Evolutionary conservation across 1,284 basidiomycete species (phyloP), one percentile per base, ranked within the genome.

Genomic region (Ganoderma resinaceum): DNA sequence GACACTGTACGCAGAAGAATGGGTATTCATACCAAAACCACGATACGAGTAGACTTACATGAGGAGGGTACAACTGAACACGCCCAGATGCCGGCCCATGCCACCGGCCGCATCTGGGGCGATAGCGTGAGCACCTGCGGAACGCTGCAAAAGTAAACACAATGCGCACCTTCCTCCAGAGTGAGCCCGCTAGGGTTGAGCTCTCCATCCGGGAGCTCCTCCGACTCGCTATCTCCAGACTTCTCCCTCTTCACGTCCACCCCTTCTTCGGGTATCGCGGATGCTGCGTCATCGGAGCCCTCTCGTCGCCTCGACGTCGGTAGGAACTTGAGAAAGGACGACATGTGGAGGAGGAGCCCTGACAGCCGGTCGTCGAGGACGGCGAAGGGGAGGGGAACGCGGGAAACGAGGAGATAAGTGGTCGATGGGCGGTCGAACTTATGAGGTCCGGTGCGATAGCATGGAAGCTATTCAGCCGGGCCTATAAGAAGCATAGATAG

Each of bases 1-100:
- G 37, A 88, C 82, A 40, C 84, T 85, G 72, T 2, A 20, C 16
- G 55, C 5, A 2, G 38, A 26, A 5, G 5, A 23, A 23, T 26
- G 14, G 12, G 23, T 3, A 31, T 12, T 8, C 31, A 37, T 9
- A 5, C 61, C n/a, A 23, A 33, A 14, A 1, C 8, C 18, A n/a
- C 8, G 18, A 3, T 40, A 14, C 14, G 35, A 33, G 38, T 16
- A 9, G 18, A 57, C 76, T 63, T 58, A 78, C 77, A 79, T 77
- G 35, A 79, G 73, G 16, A 79, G 69, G 1, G 78, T 79, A 40
- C 78, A 79, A 42, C 71, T 76, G 72, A 78, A 78, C 4, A 79
- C 77, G 55, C 78, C 78, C 2, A 79, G 72, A 69, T 79, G 77
- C 16, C 77, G 74, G 29, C 78, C 78, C 70, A 78, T 73, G 12